These are phyloP conservation scores for Solanum lycopersicoides DNA, from an alignment of 257 asterid species.

Conservation along the genomic window DNA sequence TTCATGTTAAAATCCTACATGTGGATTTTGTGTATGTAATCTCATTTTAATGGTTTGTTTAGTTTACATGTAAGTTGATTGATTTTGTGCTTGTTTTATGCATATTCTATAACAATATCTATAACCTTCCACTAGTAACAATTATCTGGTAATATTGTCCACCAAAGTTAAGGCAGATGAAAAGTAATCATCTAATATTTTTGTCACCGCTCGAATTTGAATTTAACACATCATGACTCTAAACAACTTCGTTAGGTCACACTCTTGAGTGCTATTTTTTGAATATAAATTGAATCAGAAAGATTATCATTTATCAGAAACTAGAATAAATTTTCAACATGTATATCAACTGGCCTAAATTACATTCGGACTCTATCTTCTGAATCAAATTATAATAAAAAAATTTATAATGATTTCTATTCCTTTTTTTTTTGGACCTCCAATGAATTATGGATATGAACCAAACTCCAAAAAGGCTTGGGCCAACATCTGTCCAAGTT, in stretches of 20 bases:
- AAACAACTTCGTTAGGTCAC: neutral
- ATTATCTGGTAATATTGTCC: neutral
- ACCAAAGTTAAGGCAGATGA: neutral
- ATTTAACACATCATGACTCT: neutral
- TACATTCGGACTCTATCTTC: neutral
- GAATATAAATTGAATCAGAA: neutral
- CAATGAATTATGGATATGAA: neutral
- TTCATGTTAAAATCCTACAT: neutral
- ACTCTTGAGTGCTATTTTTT: neutral
- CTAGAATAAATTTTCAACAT: neutral
- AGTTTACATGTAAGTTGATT: neutral
- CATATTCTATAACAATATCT: neutral
- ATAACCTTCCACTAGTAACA: too few relatives aligned
- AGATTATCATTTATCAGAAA: neutral
- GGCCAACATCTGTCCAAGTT: slow-evolving; percentile 27
- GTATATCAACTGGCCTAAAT: neutral
- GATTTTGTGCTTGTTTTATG: neutral
- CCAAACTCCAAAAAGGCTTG: slow-evolving; percentile 10
- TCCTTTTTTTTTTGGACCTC: neutral
- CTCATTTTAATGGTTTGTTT: neutral
- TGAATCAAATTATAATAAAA: neutral
- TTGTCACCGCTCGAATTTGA: neutral
- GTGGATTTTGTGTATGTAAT: neutral
- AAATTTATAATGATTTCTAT: neutral
- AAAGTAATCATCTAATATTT: neutral